phyloP scores from a whole-genome alignment of 2,329 filamentous ascomycete genomes.

The Aspergillus tanneri region DNA sequence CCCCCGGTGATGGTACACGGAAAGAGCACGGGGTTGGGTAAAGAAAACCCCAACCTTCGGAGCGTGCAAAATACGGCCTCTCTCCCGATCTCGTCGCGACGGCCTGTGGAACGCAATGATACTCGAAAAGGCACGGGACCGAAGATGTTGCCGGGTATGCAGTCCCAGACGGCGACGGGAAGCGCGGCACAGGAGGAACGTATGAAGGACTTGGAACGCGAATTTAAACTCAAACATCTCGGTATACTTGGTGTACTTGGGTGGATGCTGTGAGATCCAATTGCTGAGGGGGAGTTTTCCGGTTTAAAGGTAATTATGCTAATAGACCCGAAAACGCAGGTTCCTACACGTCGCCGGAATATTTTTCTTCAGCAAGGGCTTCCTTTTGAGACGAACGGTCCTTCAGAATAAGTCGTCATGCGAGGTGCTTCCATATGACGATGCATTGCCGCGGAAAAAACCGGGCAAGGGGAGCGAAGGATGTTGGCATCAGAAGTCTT shows the following conservation, averaged over 20 bases:
- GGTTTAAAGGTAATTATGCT: background rate
- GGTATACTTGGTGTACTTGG: constrained; percentile 39
- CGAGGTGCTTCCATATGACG: constrained; percentile 63
- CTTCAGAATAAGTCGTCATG: constrained; percentile 75
- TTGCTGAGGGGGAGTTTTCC: background rate
- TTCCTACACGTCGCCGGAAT: constrained; percentile 76
- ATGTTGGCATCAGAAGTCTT: constrained; percentile 95
- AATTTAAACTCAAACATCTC: constrained; percentile 41
- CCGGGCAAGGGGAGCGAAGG: constrained; percentile 54
- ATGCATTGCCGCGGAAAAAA: constrained; percentile 20
- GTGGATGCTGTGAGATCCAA: constrained; percentile 42
- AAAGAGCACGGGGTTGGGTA: constrained; percentile 7
- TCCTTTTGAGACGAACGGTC: constrained; percentile 82
- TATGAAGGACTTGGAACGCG: constrained; percentile 33
- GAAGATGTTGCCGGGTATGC: constrained; percentile 13
- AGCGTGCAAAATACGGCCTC: no score
- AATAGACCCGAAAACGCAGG: constrained; percentile 36
- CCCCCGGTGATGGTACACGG: constrained; percentile 13
- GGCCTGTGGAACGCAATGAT: constrained; percentile 12
- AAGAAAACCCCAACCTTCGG: constrained; percentile 7
- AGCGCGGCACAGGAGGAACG: constrained; percentile 28
- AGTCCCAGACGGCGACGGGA: constrained; percentile 23
- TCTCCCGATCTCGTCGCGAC: constrained; percentile 9
- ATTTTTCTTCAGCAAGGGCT: constrained; percentile 90
- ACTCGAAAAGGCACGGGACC: constrained; percentile 10